A percentile compares a stretch with the other conserved stretches of the same genome.
Conservation (phyloP, 148 eudicot genomes). For the Silene uniflora region DNA sequence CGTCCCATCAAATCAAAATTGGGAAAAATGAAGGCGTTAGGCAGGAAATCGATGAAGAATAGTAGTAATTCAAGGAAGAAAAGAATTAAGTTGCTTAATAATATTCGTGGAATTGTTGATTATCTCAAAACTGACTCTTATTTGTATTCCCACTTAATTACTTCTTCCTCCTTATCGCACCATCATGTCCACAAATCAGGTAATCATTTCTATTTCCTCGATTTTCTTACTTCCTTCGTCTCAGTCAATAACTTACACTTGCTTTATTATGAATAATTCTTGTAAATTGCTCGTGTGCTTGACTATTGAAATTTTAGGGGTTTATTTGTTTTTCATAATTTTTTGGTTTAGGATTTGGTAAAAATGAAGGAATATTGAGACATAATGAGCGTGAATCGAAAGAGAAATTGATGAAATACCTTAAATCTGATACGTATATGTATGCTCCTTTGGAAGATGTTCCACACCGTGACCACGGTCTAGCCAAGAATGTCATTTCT, state of each 20-base stretch:
- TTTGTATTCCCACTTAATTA: constrained; percentile 18
- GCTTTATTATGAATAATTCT: too few relatives aligned
- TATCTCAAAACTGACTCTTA: constrained; percentile 23
- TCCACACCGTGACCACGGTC: neutral
- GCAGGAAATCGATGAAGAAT: neutral
- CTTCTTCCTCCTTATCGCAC: neutral
- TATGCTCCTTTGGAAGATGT: constrained; percentile 24
- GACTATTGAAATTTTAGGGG: neutral
- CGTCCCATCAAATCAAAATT: too few relatives aligned
- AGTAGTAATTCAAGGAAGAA: neutral
- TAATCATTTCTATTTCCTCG: neutral
- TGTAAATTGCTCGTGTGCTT: neutral
- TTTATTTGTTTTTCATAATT: too few relatives aligned
- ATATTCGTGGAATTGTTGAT: constrained; percentile 1
- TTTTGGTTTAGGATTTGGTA: neutral
- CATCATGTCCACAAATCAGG: neutral
- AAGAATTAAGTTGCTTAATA: neutral
- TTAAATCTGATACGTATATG: constrained; percentile 26
- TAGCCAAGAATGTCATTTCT: constrained; percentile 11
- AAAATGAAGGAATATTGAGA: constrained; percentile 3
- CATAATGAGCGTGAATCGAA: neutral
- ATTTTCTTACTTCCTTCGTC: neutral
- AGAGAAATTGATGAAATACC: constrained; percentile 18
- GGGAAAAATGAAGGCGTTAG: neutral
- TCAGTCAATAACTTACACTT: too few relatives aligned